Evolutionary conservation across 805 yeast genomes (phyloP).

Genomic region (Sugiyamaella americana): DNA sequence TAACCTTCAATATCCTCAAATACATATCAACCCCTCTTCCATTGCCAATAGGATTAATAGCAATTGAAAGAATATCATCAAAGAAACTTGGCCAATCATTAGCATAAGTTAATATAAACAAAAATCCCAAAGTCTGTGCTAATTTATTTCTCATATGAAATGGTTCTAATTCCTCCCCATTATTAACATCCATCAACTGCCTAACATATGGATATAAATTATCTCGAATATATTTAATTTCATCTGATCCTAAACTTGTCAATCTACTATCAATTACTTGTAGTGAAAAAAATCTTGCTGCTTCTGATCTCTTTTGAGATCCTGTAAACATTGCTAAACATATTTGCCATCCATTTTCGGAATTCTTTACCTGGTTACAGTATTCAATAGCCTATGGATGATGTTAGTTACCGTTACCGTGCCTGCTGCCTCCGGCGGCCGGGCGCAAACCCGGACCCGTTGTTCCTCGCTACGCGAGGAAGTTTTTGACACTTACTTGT

Average conservation of each 20-base stretch:
- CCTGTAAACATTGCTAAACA: conserved; percentile 38
- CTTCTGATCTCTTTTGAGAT: conserved; percentile 40
- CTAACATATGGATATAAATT: conserved; percentile 44
- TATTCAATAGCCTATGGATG: conserved; percentile 40
- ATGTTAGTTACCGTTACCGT: not conserved
- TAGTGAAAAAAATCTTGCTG: conserved; percentile 57
- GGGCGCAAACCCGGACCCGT: not conserved
- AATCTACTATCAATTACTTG: conserved; percentile 63
- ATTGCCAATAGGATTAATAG: conserved; percentile 33
- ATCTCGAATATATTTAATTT: conserved; percentile 42
- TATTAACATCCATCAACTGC: conserved; percentile 19
- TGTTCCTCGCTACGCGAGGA: not conserved
- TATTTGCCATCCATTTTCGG: conserved; percentile 44
- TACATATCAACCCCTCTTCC: conserved; percentile 60
- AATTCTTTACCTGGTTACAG: conserved; percentile 38
- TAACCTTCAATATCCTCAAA: conserved; percentile 60
- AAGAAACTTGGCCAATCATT: conserved; percentile 47
- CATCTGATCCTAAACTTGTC: conserved; percentile 40
- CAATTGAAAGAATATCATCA: conserved; percentile 41
- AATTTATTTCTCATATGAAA: conserved; percentile 49
- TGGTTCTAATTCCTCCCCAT: conserved; percentile 31
- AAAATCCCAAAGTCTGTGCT: conserved; percentile 47
- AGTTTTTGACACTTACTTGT: conserved; percentile 35
- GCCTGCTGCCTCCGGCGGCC: not conserved
- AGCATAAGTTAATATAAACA: conserved; percentile 46